Percentiles rank a stretch among this genome's conserved stretches.
Evolutionary conservation across 1,139 yeast species (phyloP).

Genomic region (Schwanniomyces etchellsii): DNA sequence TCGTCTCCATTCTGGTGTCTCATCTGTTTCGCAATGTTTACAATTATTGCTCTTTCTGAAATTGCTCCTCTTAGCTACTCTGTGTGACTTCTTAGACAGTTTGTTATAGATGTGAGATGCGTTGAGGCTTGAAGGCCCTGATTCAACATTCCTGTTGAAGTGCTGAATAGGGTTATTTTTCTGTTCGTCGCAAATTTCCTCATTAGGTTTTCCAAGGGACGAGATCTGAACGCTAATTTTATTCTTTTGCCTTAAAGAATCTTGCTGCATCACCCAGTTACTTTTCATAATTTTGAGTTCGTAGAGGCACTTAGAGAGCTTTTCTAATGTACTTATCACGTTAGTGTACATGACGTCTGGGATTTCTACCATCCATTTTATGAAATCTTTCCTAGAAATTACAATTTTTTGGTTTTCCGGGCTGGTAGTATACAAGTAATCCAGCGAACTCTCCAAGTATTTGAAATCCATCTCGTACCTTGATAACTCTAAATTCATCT

Average conservation of each 20-base stretch:
- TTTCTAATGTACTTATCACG: conserved; percentile 4
- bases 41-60: conserved; percentile 10
- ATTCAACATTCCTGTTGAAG: not conserved
- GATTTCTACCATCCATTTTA: conserved; percentile 7
- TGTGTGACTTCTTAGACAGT: no score
- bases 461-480: not conserved
- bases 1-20: conserved; percentile 44
- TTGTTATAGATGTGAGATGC: conserved; percentile 1
- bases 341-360: conserved; percentile 7
- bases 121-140: not conserved
- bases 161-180: not conserved
- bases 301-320: conserved; percentile 4
- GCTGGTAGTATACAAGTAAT: no score
- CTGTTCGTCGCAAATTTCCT: not conserved
- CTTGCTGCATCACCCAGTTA: conserved; percentile 3
- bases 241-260: no score
- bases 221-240: not conserved
- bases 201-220: not conserved
- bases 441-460: no score
- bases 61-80: not conserved
- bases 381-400: conserved; percentile 5
- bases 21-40: conserved; percentile 23
- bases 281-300: conserved; percentile 7
- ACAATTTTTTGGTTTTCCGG: conserved; percentile 1
- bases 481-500: conserved; percentile 2